A percentile compares a stretch with the other conserved stretches of the same genome.
phyloP scores from a whole-genome alignment of 163 green algal species.

The Scenedesmus sp. region DNA sequence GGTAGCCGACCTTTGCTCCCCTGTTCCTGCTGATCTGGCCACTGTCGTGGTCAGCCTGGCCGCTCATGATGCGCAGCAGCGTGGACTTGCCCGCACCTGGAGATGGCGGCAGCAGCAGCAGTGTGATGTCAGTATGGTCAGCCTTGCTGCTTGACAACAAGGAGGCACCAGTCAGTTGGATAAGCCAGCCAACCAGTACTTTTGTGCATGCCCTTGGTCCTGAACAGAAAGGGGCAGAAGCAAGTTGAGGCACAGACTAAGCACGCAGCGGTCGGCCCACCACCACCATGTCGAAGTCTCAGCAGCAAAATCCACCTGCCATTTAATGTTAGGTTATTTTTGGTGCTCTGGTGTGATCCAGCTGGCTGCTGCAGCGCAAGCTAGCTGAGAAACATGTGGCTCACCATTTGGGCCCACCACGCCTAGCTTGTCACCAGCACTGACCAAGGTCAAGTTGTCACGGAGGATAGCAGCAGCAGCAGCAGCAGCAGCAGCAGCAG shows the following conservation, averaged over 20 bases:
- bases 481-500: background rate
- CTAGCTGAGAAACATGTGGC: background rate
- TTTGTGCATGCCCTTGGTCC: background rate
- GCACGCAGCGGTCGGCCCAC: too few relatives aligned
- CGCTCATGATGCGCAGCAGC: conserved; percentile 79
- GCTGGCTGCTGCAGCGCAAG: background rate
- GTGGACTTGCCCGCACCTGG: conserved; percentile 77
- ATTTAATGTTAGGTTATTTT: background rate
- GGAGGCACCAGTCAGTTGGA: too few relatives aligned
- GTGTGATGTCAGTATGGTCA: background rate
- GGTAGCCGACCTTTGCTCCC: conserved; percentile 68
- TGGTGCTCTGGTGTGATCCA: background rate
- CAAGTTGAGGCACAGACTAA: background rate
- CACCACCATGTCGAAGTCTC: too few relatives aligned
- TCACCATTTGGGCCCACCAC: conserved; percentile 81
- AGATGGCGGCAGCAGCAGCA: background rate
- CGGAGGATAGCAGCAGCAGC: background rate
- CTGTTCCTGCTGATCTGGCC: conserved; percentile 69
- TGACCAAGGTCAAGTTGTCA: conserved; percentile 30
- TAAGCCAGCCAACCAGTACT: too few relatives aligned
- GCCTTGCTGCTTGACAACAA: background rate
- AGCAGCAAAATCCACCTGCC: too few relatives aligned
- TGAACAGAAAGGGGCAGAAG: background rate
- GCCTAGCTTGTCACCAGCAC: conserved; percentile 76
- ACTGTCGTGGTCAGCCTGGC: conserved; percentile 64